Percentiles rank a stretch among this genome's conserved stretches.
These are phyloP conservation scores for Pseudophaeomoniella oleicola DNA, from an alignment of 2,329 filamentous ascomycete species.

Conservation along the genomic window DNA sequence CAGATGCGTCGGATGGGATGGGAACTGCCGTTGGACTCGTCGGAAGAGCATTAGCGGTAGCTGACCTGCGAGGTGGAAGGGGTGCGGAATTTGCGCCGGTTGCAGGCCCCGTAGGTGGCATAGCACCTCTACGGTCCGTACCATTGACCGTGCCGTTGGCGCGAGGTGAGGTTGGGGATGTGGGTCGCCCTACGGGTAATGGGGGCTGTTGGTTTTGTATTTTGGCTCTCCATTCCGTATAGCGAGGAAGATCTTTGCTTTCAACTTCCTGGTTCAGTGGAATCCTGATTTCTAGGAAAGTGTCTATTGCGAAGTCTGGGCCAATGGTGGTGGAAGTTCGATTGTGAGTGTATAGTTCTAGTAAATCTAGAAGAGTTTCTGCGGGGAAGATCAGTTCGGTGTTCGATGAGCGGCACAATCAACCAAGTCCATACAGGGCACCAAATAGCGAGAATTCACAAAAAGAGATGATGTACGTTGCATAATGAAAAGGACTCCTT, in stretches of 20 bases:
- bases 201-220: slow-evolving; percentile 18
- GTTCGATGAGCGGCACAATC: background rate
- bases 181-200: background rate
- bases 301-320: slow-evolving; percentile 54
- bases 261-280: slow-evolving; percentile 70
- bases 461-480: too few relatives aligned
- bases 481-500: too few relatives aligned
- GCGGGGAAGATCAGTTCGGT: slow-evolving; percentile 2
- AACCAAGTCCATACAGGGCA: too few relatives aligned
- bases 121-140: background rate
- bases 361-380: slow-evolving; percentile 78
- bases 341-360: slow-evolving; percentile 86
- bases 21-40: background rate
- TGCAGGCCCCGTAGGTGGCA: background rate
- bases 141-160: background rate
- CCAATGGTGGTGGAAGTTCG: slow-evolving; percentile 61
- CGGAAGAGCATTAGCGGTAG: too few relatives aligned
- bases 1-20: background rate
- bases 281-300: slow-evolving; percentile 77
- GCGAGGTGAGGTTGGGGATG: background rate
- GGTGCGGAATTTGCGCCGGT: background rate
- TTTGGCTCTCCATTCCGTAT: slow-evolving; percentile 38
- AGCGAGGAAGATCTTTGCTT: slow-evolving; percentile 44
- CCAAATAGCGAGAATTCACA: too few relatives aligned
- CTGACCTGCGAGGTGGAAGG: background rate